A percentile compares a stretch with the other conserved stretches of the same genome.
Evolutionary conservation across 495 filamentous ascomycete species (phyloP).

Genomic region (Letharia lupina): DNA sequence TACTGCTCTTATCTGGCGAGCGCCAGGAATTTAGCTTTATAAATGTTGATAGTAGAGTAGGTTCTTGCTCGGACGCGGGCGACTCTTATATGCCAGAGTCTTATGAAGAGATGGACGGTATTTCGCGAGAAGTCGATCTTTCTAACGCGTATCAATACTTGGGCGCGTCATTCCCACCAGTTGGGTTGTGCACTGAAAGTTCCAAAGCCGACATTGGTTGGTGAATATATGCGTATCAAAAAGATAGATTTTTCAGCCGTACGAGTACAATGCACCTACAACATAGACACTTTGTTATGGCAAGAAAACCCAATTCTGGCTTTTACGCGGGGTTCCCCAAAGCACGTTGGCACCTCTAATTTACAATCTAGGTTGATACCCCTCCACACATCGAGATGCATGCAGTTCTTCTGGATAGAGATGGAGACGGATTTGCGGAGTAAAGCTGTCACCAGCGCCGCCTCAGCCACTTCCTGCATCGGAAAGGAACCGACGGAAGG

Average conservation of each 20-base stretch:
- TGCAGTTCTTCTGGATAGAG: background rate
- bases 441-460: constrained; percentile 2
- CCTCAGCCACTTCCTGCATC: constrained; percentile 9
- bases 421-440: constrained; percentile 2
- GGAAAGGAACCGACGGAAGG: background rate
- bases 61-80: background rate
- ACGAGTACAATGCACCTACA: too few relatives aligned
- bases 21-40: background rate
- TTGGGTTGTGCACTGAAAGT: background rate
- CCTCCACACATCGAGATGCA: constrained; percentile 8
- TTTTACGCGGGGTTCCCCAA: background rate
- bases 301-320: constrained; percentile 2
- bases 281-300: too few relatives aligned
- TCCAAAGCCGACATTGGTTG: too few relatives aligned
- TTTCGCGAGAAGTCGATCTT: background rate
- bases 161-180: background rate
- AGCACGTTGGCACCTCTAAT: constrained; percentile 5
- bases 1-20: background rate
- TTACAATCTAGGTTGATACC: background rate
- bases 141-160: background rate
- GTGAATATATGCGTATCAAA: too few relatives aligned
- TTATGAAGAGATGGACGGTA: background rate
- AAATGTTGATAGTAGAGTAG: background rate
- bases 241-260: too few relatives aligned
- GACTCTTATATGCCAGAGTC: background rate